Evolutionary conservation across 345 rosid genomes (phyloP).

Genomic region (Anacardium occidentale): DNA sequence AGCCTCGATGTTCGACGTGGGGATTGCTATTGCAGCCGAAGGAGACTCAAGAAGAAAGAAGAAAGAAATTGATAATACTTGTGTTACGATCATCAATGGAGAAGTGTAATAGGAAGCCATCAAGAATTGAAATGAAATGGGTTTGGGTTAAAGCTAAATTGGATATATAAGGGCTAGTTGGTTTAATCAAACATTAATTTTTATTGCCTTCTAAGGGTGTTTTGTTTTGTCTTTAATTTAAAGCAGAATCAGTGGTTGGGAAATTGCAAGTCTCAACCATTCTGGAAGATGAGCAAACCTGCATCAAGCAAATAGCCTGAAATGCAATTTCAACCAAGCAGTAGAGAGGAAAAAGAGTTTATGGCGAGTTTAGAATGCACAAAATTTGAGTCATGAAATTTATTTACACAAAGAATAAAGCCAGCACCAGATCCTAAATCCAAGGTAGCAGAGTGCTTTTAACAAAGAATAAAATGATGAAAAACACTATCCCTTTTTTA

Average conservation of each 20-base stretch:
- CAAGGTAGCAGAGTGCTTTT: constrained; percentile 9
- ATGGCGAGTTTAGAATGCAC: neutral
- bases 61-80: neutral
- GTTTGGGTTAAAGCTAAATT: too few species aligned
- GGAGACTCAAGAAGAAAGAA: neutral
- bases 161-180: too few species aligned
- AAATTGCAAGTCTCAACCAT: too few species aligned
- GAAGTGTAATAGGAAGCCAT: neutral
- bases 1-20: neutral
- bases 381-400: constrained; percentile 1
- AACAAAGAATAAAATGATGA: constrained; percentile 19
- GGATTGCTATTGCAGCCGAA: neutral
- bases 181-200: too few species aligned
- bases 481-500: constrained; percentile 22
- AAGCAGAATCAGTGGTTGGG: too few species aligned
- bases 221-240: too few species aligned
- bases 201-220: too few species aligned
- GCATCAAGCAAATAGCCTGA: neutral
- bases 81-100: neutral
- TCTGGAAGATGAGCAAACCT: neutral
- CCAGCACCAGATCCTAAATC: constrained; percentile 33
- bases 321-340: neutral
- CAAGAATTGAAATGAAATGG: too few species aligned
- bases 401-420: constrained; percentile 42
- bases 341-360: neutral